These are phyloP conservation scores for Rhinocladiella similis DNA, from an alignment of 2,329 filamentous ascomycete species.

Conservation along the genomic window DNA sequence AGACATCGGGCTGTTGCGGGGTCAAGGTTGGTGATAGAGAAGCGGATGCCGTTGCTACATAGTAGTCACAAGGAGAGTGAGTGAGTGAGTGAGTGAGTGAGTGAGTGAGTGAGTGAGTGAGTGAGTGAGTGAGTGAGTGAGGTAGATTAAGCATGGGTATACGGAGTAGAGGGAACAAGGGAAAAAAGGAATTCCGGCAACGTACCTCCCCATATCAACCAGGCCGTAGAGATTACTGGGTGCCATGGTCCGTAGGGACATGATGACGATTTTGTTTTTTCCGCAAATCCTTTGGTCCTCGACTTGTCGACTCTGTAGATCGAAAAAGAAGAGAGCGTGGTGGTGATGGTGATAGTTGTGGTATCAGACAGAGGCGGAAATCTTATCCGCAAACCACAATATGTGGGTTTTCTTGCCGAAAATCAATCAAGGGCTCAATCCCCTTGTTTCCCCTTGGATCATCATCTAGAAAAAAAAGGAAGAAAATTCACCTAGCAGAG, in stretches of 20 bases:
- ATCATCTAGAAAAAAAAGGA: too few relatives aligned
- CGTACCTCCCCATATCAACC: conserved; percentile 45
- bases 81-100: neutral
- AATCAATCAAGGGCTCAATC: too few relatives aligned
- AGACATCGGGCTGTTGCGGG: conserved; percentile 71
- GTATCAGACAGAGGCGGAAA: too few relatives aligned
- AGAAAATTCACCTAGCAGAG: too few relatives aligned
- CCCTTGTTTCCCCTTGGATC: too few relatives aligned
- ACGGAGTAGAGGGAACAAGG: neutral
- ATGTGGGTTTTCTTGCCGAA: too few relatives aligned
- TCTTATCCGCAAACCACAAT: too few relatives aligned
- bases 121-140: neutral
- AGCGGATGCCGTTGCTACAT: conserved; percentile 80
- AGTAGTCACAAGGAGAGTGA: neutral
- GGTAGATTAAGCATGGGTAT: too few relatives aligned
- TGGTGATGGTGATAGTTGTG: too few relatives aligned
- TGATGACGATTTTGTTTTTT: neutral
- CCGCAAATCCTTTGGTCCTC: too few relatives aligned
- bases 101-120: neutral
- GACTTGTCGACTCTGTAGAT: too few relatives aligned
- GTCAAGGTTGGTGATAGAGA: conserved; percentile 81
- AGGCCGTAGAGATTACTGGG: conserved; percentile 36
- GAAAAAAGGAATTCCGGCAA: neutral
- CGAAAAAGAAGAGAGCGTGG: too few relatives aligned
- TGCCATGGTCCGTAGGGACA: conserved; percentile 16